Base-by-base conservation (phyloP, 2,329 filamentous ascomycete genomes). In the Epichloe bromicola region DNA sequence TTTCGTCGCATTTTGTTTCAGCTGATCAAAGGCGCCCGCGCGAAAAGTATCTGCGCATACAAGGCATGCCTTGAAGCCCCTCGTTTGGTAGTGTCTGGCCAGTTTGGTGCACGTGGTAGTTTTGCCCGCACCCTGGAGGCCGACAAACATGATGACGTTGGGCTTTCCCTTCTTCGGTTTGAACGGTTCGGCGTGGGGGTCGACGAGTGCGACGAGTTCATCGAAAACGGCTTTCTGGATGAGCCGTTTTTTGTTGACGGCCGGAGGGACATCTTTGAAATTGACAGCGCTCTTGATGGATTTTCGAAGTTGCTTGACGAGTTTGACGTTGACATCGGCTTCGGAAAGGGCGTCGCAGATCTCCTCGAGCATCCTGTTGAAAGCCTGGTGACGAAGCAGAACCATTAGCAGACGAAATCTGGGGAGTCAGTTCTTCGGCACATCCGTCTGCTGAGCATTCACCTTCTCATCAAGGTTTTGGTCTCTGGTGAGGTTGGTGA, bases 81-180 rank as follows among this genome's bases (percentile, higher is more conserved):
- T 77, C 10, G 87, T 88, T 67, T 95, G 87, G 70, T 98, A 98
- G 75, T 95, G 91, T 53, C 90, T 75, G 17, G 93, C 93, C 56
- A 98, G 76, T 71, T 98, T 98, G 40, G 93, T 98, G 77, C 93
- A 97, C 12, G 91, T 94, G 1, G 93, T 98, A 23, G 93, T 98
- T 71, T 98, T 98, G 67, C 93, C 93, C 5, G 91, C 88, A 74
- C 93, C 93, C 70, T 98, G 93, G 46, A 98, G 76, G 71, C 93
- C 93, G 56, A 98, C 93, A 67, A 98, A 97, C 93, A 98, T 98
- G 69, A 98, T 96, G 64, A 98, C 87, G 67, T 96, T 98, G 56
- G 85, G 76, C 67, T 89, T 93, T 57, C 90, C 89, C 72, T 97
- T 98, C 73, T 94, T 95, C 20, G 91, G 90, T 67, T 94, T 93